Conservation (phyloP, 208 protist genomes). For the Crithidia expoeki region DNA sequence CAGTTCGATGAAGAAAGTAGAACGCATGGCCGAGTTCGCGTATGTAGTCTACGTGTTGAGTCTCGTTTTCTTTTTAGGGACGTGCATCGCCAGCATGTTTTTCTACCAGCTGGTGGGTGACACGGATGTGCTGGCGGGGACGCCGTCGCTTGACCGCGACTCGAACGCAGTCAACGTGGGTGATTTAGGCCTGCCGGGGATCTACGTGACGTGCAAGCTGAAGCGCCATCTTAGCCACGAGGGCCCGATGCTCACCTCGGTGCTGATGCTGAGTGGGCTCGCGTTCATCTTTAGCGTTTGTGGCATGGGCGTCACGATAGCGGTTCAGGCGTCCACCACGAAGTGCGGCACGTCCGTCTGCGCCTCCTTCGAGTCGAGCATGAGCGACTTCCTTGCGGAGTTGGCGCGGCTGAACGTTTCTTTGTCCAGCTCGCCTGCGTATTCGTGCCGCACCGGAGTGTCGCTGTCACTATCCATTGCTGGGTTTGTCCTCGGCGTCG, state of each 20-base stretch:
- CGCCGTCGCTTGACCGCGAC: conserved; percentile 16
- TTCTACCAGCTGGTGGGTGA: conserved; percentile 37
- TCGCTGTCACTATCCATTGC: conserved; percentile 34
- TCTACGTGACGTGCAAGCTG: conserved; percentile 28
- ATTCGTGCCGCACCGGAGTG: conserved; percentile 31
- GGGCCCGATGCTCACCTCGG: conserved; percentile 24
- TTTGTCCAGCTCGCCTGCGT: conserved; percentile 4
- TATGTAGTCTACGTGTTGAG: conserved; percentile 32
- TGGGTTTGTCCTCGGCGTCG: conserved; percentile 20
- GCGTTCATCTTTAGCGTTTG: conserved; percentile 39
- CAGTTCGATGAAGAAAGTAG: background rate
- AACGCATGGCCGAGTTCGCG: conserved; percentile 18
- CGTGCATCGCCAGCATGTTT: conserved; percentile 15
- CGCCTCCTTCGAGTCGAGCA: conserved; percentile 28
- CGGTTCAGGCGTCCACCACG: conserved; percentile 21
- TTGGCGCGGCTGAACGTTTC: background rate
- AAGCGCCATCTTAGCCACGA: conserved; percentile 27
- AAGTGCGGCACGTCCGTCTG: conserved; percentile 60
- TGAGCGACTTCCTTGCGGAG: conserved; percentile 39
- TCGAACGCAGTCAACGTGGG: conserved; percentile 24
- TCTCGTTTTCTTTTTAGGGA: conserved; percentile 28
- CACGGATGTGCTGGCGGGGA: conserved; percentile 26
- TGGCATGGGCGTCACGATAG: conserved; percentile 32
- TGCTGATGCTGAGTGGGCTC: conserved; percentile 16
- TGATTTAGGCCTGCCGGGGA: conserved; percentile 13